Evolutionary conservation across 148 eudicot species (phyloP), one percentile per base, ranked within the genome.

Genomic region (Amaranthus hypochondriacus): DNA sequence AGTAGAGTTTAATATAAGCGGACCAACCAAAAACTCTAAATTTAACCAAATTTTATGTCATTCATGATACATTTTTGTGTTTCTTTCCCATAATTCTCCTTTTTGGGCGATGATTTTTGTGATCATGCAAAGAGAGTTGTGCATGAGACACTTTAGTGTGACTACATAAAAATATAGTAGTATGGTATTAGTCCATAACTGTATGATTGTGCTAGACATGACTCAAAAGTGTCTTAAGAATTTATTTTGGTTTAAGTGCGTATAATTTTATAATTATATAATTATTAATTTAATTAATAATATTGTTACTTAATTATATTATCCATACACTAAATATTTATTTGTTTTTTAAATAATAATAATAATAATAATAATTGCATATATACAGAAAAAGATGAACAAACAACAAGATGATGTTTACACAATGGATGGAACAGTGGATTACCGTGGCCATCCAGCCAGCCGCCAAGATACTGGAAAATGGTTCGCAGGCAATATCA

Each of bases 361-460:
- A 18, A 18, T 18, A 18, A 18, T 18, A 18, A 18, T 18, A 18
- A 18, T 18, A 18, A 18, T 18, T 18, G 18, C 18, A 18, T 18
- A 18, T 18, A 18, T 28, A 62, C 49, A 81, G 83, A 69, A 67
- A 68, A 77, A 73, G 5, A 15, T 7, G 47, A 78, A 4, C 73
- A 79, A 81, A 81, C 73, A 79, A n/a, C 74, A 83, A 50, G 92
- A 81, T 60, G 92, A 84, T 55, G 78, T 64, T 13, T 82, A 74
- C 68, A 85, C 95, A 6, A 83, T 78, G 75, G 97, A 92, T 66
- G 97, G 97, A 60, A 87, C 86, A 58, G 89, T 92, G 48, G 95
- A 92, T 77, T 65, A 76, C 14, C 74, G 85, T 15, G 96, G 89
- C 4, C 85, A 72, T 48, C 92, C 92, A 0, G 95, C 97, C 11